Conservation (phyloP, 148 eudicot genomes). For the Camellia japonica region DNA sequence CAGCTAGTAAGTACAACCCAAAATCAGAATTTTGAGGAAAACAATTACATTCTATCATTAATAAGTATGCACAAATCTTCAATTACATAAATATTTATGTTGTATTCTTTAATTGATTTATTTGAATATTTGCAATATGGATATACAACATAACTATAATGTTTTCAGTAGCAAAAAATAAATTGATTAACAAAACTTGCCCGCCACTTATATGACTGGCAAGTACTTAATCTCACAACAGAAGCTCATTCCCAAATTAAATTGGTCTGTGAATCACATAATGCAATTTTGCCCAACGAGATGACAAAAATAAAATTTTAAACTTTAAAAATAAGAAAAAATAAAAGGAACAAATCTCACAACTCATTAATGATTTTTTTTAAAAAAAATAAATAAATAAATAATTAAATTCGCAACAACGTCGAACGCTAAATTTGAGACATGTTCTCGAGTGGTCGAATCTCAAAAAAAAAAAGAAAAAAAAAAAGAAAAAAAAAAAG, state of each 20-base stretch:
- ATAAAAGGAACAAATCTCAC: too few species aligned
- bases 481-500: too few species aligned
- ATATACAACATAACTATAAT: neutral
- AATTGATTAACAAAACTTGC: neutral
- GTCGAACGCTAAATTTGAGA: too few species aligned
- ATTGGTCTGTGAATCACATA: neutral
- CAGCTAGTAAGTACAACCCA: neutral
- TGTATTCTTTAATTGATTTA: neutral
- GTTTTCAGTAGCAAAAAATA: neutral
- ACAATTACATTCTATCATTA: neutral
- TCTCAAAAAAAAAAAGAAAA: too few species aligned
- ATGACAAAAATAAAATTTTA: too few species aligned
- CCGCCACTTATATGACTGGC: neutral
- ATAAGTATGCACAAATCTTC: neutral
- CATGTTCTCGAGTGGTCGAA: too few species aligned
- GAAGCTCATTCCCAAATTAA: neutral
- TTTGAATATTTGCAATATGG: neutral
- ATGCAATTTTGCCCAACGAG: too few species aligned
- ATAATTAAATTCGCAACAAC: too few species aligned
- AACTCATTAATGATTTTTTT: too few species aligned
- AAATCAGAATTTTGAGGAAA: neutral
- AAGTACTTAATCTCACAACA: neutral
- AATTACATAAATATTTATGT: neutral
- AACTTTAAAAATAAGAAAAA: too few species aligned
- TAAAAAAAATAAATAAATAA: too few species aligned